Evolutionary conservation across 1,284 basidiomycete genomes (phyloP).

Genomic region (Boletellus deceptivus): DNA sequence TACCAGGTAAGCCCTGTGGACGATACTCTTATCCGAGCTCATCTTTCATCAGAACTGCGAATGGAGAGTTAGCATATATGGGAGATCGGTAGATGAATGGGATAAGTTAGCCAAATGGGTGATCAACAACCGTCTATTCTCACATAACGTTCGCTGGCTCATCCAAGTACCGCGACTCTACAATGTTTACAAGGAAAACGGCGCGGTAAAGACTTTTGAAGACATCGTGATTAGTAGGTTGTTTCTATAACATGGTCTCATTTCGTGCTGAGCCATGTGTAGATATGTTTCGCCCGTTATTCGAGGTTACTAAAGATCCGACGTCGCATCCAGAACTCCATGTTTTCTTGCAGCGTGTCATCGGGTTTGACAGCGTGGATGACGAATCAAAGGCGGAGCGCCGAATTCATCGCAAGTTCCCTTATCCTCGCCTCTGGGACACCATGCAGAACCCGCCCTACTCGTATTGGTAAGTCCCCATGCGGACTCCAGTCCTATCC

Average conservation of each 20-base stretch:
- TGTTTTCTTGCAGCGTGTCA: constrained; percentile 91
- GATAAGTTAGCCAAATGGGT: constrained; percentile 99
- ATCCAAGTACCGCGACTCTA: constrained; percentile 96
- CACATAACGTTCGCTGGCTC: constrained; percentile 97
- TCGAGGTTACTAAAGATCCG: constrained; percentile 95
- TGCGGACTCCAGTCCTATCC: neutral
- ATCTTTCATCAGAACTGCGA: constrained; percentile 73
- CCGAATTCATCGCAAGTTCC: constrained; percentile 93
- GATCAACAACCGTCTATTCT: constrained; percentile 89
- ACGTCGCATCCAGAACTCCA: constrained; percentile 90
- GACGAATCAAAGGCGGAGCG: constrained; percentile 96
- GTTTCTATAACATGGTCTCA: neutral
- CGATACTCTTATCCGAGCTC: neutral
- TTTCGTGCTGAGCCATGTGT: constrained; percentile 6
- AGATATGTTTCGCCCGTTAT: constrained; percentile 94
- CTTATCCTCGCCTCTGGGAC: constrained; percentile 91
- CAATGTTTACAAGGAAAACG: constrained; percentile 92
- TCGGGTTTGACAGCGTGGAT: constrained; percentile 97
- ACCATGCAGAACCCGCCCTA: constrained; percentile 89
- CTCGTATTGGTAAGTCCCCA: constrained; percentile 76
- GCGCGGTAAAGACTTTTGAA: constrained; percentile 84
- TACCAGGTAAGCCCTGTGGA: constrained; percentile 67
- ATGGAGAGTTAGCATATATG: constrained; percentile 97
- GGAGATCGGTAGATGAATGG: constrained; percentile 82
- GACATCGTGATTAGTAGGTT: constrained; percentile 85